Base-by-base conservation (phyloP, 345 rosid genomes). In the Erysimum cheiranthoides region DNA sequence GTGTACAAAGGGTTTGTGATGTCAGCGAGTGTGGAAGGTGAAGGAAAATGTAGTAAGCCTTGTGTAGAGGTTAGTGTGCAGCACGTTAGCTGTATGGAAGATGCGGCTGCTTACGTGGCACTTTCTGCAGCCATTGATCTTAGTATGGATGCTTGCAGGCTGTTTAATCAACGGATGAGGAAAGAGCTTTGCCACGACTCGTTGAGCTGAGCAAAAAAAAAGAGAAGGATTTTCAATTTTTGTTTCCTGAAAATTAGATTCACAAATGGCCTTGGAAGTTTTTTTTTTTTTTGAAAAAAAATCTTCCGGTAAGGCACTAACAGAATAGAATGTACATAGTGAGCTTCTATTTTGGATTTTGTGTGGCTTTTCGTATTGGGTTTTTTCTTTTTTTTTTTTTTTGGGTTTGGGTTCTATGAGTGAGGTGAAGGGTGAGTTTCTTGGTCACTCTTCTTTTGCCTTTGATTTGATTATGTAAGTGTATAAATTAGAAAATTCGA, bases 71-170 rank as follows among this genome's bases (percentile, higher is more conserved):
- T 93, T 6, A 82, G 97, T 75, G 93, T 93, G 81, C 94, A 88
- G 82, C 98, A 93, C 80, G 97, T 93, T 84, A 86, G 62, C 51
- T 93, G 98, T 81, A 82, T 88, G 71, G 97, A 93, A 63, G 98
- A 93, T 77, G 98, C 97, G 6, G 98, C 98, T 34, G 90, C 96
- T 61, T 91, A 70, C 82, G 98, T 93, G 79, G 98, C 98, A 2
- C 78, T 93, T 6, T 88, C 97, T 3, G 98, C 97, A 7, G 96
- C 98, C 69, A 70, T 93, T 45, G 97, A 93, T 85, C 39, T 93
- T 66, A 93, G 97, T 73, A 86, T 93, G 90, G 98, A 93, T 66
- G 98, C 98, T 5, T 93, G 98, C 81, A 79, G 83, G 84, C 85
- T 89, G 12, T 93, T 93, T 82, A 88, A 92, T 57, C 97, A 91